Evolutionary conservation across 129 eudicot genomes (phyloP).

Genomic region (Flaveria robusta): DNA sequence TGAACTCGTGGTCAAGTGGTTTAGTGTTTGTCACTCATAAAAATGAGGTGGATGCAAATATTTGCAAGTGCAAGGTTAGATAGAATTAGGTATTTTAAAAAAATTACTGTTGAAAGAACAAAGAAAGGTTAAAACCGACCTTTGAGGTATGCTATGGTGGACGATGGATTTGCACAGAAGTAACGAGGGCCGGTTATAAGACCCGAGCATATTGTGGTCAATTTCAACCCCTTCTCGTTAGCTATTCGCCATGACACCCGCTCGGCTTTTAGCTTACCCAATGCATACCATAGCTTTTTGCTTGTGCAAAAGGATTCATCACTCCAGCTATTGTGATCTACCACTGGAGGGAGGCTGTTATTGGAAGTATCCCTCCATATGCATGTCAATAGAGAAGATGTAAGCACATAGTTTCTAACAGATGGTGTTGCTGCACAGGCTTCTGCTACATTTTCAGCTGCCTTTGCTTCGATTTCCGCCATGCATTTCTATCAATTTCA

Average conservation of each 20-base stretch:
- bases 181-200: constrained; percentile 64
- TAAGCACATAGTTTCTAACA: constrained; percentile 63
- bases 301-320: constrained; percentile 60
- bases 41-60: too few species aligned
- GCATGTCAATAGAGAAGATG: constrained; percentile 75
- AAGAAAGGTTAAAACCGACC: constrained; percentile 32
- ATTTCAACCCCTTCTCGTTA: constrained; percentile 48
- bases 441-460: constrained; percentile 57
- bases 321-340: constrained; percentile 71
- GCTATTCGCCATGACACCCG: constrained; percentile 69
- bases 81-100: too few species aligned
- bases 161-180: constrained; percentile 53
- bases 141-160: constrained; percentile 78
- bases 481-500: constrained; percentile 57
- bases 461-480: constrained; percentile 73
- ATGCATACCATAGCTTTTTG: constrained; percentile 80
- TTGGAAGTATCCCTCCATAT: constrained; percentile 57
- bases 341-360: constrained; percentile 26
- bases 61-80: too few species aligned
- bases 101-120: too few species aligned
- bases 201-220: constrained; percentile 72
- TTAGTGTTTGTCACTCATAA: too few species aligned
- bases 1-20: too few species aligned
- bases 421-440: constrained; percentile 66
- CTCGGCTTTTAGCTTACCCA: constrained; percentile 78